Base-by-base conservation (phyloP, 2,329 filamentous ascomycete species). In the Zalaria obscura region DNA sequence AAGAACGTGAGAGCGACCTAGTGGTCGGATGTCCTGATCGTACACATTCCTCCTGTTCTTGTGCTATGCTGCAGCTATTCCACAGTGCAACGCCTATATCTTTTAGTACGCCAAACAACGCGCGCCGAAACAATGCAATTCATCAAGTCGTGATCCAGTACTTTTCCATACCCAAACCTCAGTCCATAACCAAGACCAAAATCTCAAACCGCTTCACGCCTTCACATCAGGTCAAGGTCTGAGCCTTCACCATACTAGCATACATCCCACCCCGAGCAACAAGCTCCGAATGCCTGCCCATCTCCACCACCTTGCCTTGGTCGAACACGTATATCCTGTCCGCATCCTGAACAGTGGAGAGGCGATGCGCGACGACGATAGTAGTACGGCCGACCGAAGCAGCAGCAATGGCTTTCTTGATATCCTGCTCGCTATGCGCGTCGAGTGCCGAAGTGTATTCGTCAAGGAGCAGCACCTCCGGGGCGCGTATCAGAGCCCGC, bases 281-380 rank as follows among this genome's bases (percentile, higher is more conserved):
- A 48, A 81, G 59, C 51, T 78, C 73, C 4, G 65, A 62, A 53
- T 82, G 76, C 18, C 69, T 69, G n/a, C 80, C 78, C 42, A 65
- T 60, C 53, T 82, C 76, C 1, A 75, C 62, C 32, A 82, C 68
- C 25, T 57, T 71, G 25, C 79, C 76, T 45, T 78, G 70, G 7
- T 81, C 80, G 38, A 91, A 74, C 0, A 89, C 82, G 51, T 83
- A 85, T 35, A 88, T 88, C n/a, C 78, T 65, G 56, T 89, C 78
- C 1, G 83, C 81, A 50, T 87, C 80, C 57, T 83, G 82, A 18
- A 88, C 77, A 8, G 81, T 89, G 0, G 79, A 79, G 38, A 89
- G 65, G 9, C 83, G 69, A 56, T 89, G 84, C 1, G 84, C 84
- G 7, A 91, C 82, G 3, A 82, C 81, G 3, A 91, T 67, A 46